Evolutionary conservation across 129 eudicot species (phyloP).

Genomic region (Chrysanthemum seticuspe): DNA sequence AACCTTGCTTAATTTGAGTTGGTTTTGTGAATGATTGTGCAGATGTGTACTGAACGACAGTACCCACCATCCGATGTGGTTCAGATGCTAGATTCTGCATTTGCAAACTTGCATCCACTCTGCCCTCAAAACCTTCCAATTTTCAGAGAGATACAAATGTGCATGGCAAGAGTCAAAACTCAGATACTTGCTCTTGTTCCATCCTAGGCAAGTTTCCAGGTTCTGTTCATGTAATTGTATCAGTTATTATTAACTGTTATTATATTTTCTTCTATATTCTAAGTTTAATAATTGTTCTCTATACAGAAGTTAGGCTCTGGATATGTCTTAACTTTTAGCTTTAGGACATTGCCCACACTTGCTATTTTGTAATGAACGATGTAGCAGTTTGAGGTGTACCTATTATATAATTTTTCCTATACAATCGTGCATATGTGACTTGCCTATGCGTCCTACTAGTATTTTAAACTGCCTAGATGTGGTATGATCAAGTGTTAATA

Average conservation of each 20-base stretch:
- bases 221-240: slow-evolving; percentile 14
- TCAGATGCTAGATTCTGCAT: slow-evolving; percentile 55
- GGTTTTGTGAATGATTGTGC: slow-evolving; percentile 28
- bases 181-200: slow-evolving; percentile 64
- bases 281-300: slow-evolving; percentile 28
- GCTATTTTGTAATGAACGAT: slow-evolving; percentile 27
- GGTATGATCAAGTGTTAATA: too few species aligned
- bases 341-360: slow-evolving; percentile 30
- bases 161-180: slow-evolving; percentile 62
- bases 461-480: not conserved
- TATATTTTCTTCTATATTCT: slow-evolving; percentile 4
- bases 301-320: slow-evolving; percentile 29
- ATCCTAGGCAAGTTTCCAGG: slow-evolving; percentile 26
- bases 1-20: not conserved
- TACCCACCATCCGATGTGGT: slow-evolving; percentile 68
- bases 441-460: slow-evolving; percentile 12
- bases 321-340: slow-evolving; percentile 29
- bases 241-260: slow-evolving; percentile 2
- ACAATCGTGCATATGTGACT: slow-evolving; percentile 10
- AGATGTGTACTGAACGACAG: slow-evolving; percentile 59
- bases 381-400: slow-evolving; percentile 19
- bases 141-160: slow-evolving; percentile 60
- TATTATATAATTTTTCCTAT: slow-evolving; percentile 11
- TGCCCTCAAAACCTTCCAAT: slow-evolving; percentile 48
- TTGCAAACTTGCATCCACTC: slow-evolving; percentile 49